Base-by-base conservation (phyloP, 2,329 filamentous ascomycete genomes). In the Alternaria gaisen region DNA sequence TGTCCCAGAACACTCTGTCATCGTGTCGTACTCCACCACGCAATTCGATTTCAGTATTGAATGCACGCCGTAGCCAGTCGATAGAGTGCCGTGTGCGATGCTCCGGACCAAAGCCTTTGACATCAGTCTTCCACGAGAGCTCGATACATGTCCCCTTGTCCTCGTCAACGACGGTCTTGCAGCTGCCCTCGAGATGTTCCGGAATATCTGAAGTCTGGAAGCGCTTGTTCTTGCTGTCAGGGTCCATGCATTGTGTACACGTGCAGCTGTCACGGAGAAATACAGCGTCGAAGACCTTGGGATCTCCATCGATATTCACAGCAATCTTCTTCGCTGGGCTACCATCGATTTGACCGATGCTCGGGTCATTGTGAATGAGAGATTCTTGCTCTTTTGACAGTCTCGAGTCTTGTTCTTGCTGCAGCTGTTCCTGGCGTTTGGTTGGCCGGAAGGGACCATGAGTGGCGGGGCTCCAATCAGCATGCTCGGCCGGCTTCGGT, bases 191-290 rank as follows among this genome's bases (percentile, higher is more conserved):
- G 44, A 80, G 55, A 32, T 81, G 63, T 9, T 67, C 30, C 0
- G 88, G 86, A 42, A 93, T 88, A 53, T 92, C 88, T 20, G 83
- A 82, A 1, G 88, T 89, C 56, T 85, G 84, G 76, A 91, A 91
- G 38, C 82, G 80, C 77, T 90, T 90, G 72, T 90, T 88, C 42
- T 82, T 84, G 16, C 86, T 88, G 42, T 85, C 84, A 4, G 83
- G 80, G 71, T 90, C 84, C 32, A 88, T 80, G 70, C 88, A 90
- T 44, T 64, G 70, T n/a, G 80, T 66, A 72, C 88, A 90, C 20
- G 79, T 72, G 77, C 88, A 90, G 58, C 83, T 78, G 72, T 90
- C 88, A 38, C 88, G 84, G 20, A 90, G 75, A 53, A 78, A 78
- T 9, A 70, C 72, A 20, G 72, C 69, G 58, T 79, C 76, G 46